Conservation (phyloP, 1,284 basidiomycete genomes). For the Leccinum insolens region DNA sequence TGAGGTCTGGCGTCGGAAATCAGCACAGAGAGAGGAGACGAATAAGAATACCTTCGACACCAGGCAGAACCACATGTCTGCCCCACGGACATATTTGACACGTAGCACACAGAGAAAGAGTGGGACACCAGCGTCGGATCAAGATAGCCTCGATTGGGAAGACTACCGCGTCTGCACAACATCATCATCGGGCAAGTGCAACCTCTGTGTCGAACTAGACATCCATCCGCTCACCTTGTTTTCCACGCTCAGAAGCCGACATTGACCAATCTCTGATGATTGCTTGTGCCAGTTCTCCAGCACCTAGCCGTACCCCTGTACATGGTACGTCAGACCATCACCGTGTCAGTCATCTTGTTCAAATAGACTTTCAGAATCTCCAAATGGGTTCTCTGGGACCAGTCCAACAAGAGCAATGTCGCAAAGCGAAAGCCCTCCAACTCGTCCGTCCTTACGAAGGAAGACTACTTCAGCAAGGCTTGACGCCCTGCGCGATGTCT, state of each 20-base stretch:
- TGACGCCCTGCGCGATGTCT: conserved; percentile 38
- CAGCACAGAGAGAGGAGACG: background rate
- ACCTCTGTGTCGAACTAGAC: background rate
- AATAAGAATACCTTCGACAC: background rate
- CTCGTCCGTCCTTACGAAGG: conserved; percentile 26
- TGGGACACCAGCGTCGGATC: conserved; percentile 7
- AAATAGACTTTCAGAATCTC: conserved; percentile 3
- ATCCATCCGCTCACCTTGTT: background rate
- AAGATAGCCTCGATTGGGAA: conserved; percentile 40
- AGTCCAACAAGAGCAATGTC: conserved; percentile 12
- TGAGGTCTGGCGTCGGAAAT: conserved; percentile 15
- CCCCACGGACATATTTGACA: background rate
- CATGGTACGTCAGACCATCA: conserved; percentile 12
- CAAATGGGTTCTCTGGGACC: background rate
- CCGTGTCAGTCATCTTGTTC: background rate
- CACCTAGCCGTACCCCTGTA: background rate
- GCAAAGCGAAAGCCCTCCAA: conserved; percentile 10
- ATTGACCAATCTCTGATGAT: conserved; percentile 26
- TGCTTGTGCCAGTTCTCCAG: conserved; percentile 11
- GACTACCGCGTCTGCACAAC: conserved; percentile 19
- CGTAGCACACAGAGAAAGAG: background rate
- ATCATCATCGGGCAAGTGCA: conserved; percentile 31
- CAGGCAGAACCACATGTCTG: background rate
- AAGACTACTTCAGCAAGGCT: conserved; percentile 38
- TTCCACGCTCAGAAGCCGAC: conserved; percentile 21